These are phyloP conservation scores for Claviceps sp. DNA, from an alignment of 2,329 filamentous ascomycete genomes.

Conservation along the genomic window DNA sequence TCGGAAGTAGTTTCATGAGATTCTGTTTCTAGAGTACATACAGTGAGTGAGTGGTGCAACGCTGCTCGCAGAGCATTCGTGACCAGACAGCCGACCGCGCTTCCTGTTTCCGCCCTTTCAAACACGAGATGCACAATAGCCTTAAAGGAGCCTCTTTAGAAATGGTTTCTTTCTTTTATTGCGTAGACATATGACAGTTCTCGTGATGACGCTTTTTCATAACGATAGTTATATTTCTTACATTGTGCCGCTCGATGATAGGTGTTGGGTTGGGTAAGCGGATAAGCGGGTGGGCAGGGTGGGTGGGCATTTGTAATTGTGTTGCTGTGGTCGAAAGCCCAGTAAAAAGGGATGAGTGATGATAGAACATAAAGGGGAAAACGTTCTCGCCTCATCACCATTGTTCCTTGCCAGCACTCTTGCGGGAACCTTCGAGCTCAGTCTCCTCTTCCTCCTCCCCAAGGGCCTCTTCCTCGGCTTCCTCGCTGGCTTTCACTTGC, in stretches of 20 bases:
- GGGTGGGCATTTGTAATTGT: neutral
- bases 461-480: constrained; percentile 7
- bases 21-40: no score
- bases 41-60: no score
- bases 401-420: constrained; percentile 21
- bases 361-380: neutral
- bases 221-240: neutral
- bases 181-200: no score
- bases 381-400: constrained; percentile 9
- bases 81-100: no score
- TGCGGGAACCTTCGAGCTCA: constrained; percentile 27
- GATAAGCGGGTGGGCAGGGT: neutral
- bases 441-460: constrained; percentile 23
- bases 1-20: no score
- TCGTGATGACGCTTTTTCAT: no score
- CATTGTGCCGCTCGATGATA: neutral
- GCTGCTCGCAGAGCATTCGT: no score
- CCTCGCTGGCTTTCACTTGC: constrained; percentile 7
- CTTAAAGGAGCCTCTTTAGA: no score
- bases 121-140: no score
- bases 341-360: neutral
- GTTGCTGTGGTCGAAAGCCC: neutral
- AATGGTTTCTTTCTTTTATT: no score
- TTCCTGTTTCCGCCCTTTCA: no score
- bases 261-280: neutral